A percentile compares a stretch with the other conserved stretches of the same genome.
Evolutionary conservation across 129 eudicot species (phyloP).

Genomic region (Arctium lappa): DNA sequence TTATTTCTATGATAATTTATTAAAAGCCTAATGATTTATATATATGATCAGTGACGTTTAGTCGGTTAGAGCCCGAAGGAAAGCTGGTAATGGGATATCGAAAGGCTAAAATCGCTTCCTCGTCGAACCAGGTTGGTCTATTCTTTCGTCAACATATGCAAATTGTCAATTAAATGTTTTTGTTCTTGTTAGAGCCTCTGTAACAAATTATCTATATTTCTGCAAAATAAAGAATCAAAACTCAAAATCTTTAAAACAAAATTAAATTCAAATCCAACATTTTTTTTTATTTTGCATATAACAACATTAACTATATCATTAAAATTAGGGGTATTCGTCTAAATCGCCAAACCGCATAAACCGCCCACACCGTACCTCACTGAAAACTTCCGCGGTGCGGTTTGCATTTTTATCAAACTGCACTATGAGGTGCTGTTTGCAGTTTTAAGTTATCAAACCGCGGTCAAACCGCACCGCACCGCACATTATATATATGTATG

Average conservation of each 20-base stretch:
- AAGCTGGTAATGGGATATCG: conserved; percentile 61
- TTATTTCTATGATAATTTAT: not conserved
- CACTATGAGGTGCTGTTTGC: too few relatives aligned
- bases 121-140: not conserved
- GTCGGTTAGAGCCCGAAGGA: conserved; percentile 60
- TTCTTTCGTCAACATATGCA: not conserved
- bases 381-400: too few relatives aligned
- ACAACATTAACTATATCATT: not conserved
- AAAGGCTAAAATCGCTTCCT: conserved; percentile 20
- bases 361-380: too few relatives aligned
- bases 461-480: too few relatives aligned
- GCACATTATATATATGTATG: too few relatives aligned
- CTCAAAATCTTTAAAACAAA: not conserved
- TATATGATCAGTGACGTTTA: conserved; percentile 54
- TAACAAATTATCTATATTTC: not conserved
- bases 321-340: too few relatives aligned
- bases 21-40: not conserved
- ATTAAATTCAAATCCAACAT: too few relatives aligned
- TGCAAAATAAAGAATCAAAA: too few relatives aligned
- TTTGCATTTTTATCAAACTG: too few relatives aligned
- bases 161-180: not conserved
- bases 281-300: not conserved
- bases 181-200: not conserved
- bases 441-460: too few relatives aligned
- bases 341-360: too few relatives aligned